phyloP scores from a whole-genome alignment of 2,329 filamentous ascomycete genomes.

The Cercospora sp. region DNA sequence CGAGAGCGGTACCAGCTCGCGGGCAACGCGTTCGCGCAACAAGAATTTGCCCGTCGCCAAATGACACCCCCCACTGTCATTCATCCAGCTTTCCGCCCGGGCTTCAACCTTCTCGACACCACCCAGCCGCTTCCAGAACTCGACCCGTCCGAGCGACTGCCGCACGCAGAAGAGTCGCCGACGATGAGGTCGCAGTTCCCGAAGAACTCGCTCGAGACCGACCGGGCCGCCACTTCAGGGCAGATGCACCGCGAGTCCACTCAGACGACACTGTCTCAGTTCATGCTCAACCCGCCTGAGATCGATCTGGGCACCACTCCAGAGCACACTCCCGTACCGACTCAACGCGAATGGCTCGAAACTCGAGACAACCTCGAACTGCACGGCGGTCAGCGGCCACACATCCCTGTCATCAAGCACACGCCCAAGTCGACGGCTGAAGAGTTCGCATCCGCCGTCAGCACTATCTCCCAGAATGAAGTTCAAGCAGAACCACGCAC shows the following conservation, averaged over 20 bases:
- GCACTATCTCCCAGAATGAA: slow-evolving; percentile 18
- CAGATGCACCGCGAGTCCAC: slow-evolving; percentile 22
- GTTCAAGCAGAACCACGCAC: slow-evolving; percentile 11
- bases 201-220: not conserved
- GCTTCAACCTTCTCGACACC: slow-evolving; percentile 19
- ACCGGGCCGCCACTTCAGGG: not conserved
- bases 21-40: slow-evolving; percentile 40
- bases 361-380: slow-evolving; percentile 38
- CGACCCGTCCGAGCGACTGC: slow-evolving; percentile 12
- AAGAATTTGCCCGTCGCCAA: slow-evolving; percentile 27
- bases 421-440: slow-evolving; percentile 28
- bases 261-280: slow-evolving; percentile 34
- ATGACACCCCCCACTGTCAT: slow-evolving; percentile 25
- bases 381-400: slow-evolving; percentile 38
- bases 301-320: slow-evolving; percentile 34
- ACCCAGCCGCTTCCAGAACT: slow-evolving; percentile 20
- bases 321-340: slow-evolving; percentile 32
- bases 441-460: slow-evolving; percentile 24
- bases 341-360: slow-evolving; percentile 45
- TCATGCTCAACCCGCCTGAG: slow-evolving; percentile 29
- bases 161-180: not conserved
- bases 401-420: slow-evolving; percentile 31
- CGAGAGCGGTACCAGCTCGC: slow-evolving; percentile 31
- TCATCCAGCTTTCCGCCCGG: slow-evolving; percentile 32
- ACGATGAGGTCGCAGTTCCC: not conserved